Evolutionary conservation across 495 filamentous ascomycete species (phyloP).

Genomic region (Jackrogersella minutella): DNA sequence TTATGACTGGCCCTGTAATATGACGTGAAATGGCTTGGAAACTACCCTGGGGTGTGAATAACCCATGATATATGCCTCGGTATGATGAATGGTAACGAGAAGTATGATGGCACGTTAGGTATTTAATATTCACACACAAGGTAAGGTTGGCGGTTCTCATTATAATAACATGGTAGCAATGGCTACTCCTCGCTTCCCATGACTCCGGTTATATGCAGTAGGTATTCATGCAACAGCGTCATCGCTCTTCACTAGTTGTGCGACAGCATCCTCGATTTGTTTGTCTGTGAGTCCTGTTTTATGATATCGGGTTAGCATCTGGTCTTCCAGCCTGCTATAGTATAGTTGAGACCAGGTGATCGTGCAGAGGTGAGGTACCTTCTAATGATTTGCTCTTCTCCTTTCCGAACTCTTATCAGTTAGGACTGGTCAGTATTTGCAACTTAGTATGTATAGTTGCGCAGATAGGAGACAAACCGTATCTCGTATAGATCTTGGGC

Average conservation of each 20-base stretch:
- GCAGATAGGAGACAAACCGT: slow-evolving; percentile 71
- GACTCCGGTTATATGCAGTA: slow-evolving; percentile 9
- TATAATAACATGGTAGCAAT: slow-evolving; percentile 18
- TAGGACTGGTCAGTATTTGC: slow-evolving; percentile 12
- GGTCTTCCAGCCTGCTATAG: slow-evolving; percentile 27
- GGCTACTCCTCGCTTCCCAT: slow-evolving; percentile 4
- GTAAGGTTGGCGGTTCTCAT: slow-evolving; percentile 10
- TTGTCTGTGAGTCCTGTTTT: slow-evolving; percentile 81
- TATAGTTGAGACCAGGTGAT: too few species aligned
- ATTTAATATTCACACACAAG: slow-evolving; percentile 21
- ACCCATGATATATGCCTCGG: neutral
- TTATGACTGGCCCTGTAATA: neutral
- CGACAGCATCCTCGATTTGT: slow-evolving; percentile 89
- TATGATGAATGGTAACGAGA: neutral
- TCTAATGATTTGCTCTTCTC: slow-evolving; percentile 85
- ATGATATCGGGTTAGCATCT: neutral
- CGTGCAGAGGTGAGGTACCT: slow-evolving; percentile 59
- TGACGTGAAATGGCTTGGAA: neutral
- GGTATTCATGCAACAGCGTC: slow-evolving; percentile 24
- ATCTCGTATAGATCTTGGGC: slow-evolving; percentile 90
- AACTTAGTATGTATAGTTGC: neutral
- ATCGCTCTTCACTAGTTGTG: slow-evolving; percentile 75
- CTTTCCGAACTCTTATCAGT: slow-evolving; percentile 76
- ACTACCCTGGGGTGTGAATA: neutral
- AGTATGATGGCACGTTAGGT: neutral